Evolutionary conservation across 805 yeast species (phyloP).

Genomic region (Pichia rugopelliculosa): DNA sequence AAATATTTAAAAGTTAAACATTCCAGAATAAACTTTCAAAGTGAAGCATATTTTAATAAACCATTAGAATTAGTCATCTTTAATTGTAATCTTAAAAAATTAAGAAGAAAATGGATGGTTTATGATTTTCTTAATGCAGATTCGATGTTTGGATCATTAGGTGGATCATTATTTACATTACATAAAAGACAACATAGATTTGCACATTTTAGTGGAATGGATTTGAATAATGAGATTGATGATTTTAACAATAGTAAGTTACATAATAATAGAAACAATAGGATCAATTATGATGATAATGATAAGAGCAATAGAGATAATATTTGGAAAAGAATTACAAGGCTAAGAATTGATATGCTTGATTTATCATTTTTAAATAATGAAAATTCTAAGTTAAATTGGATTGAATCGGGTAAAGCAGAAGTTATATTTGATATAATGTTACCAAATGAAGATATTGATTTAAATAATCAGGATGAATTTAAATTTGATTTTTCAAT

Average conservation of each 20-base stretch:
- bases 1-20: conserved; percentile 42
- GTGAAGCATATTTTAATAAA: conserved; percentile 16
- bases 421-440: conserved; percentile 67
- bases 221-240: conserved; percentile 14
- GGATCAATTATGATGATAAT: conserved; percentile 24
- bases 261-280: neutral
- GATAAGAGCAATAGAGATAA: conserved; percentile 20
- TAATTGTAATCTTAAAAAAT: conserved; percentile 55
- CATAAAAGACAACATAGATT: conserved; percentile 63
- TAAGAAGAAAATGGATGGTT: conserved; percentile 51
- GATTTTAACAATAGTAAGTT: conserved; percentile 1
- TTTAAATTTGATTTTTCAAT: conserved; percentile 6
- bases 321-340: conserved; percentile 45
- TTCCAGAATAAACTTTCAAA: conserved; percentile 33
- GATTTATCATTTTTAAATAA: conserved; percentile 27
- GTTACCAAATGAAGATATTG: conserved; percentile 47
- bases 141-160: conserved; percentile 65
- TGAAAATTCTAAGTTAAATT: conserved; percentile 45
- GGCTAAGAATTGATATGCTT: conserved; percentile 35
- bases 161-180: conserved; percentile 67
- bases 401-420: conserved; percentile 66
- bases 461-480: conserved; percentile 6
- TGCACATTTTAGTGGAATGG: conserved; percentile 35
- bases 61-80: conserved; percentile 51
- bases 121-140: conserved; percentile 64